phyloP scores from a whole-genome alignment of 345 rosid genomes.

The Sapria himalayana region DNA sequence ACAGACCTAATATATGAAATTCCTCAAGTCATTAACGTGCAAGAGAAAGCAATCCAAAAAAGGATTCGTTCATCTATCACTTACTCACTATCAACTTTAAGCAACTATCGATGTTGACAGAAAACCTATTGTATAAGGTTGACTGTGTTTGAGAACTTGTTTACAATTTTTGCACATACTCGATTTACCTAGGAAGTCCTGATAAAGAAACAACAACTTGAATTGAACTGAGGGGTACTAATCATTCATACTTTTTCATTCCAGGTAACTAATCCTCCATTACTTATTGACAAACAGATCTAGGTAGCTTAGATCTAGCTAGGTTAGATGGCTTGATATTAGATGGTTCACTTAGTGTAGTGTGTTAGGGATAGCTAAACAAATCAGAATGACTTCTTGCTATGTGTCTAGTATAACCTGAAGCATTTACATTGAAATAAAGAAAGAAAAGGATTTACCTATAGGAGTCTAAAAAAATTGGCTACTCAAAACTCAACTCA shows the following conservation, averaged over 20 bases:
- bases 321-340: neutral
- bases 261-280: neutral
- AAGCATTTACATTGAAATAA: neutral
- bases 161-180: neutral
- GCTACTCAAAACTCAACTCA: neutral
- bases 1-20: too few species aligned
- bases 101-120: neutral
- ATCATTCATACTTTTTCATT: neutral
- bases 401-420: neutral
- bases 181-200: neutral
- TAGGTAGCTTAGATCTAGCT: neutral
- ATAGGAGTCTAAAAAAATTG: neutral
- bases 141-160: neutral
- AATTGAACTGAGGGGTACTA: neutral
- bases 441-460: neutral
- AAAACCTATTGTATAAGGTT: neutral
- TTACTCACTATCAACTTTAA: too few species aligned
- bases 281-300: neutral
- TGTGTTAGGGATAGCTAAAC: neutral
- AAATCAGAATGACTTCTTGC: neutral
- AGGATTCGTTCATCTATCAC: too few species aligned
- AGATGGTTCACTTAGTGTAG: neutral
- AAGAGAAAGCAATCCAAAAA: too few species aligned
- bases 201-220: neutral
- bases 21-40: too few species aligned